phyloP scores from a whole-genome alignment of 495 filamentous ascomycete species.

The Mytilinidion resinicola region DNA sequence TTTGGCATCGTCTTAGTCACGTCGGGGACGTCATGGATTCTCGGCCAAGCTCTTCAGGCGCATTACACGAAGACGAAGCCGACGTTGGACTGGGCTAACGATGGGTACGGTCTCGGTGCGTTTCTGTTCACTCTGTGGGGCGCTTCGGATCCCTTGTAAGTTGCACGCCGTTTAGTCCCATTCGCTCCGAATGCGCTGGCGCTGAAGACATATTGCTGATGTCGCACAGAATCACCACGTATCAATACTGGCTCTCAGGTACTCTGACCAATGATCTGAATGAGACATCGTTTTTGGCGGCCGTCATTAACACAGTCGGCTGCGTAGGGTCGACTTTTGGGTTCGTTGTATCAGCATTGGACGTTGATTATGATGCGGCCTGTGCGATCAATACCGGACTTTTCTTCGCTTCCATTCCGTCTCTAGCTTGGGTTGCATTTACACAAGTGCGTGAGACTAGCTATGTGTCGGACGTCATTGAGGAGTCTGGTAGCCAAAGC shows the following conservation, averaged over 20 bases:
- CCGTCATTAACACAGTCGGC: conserved; percentile 1
- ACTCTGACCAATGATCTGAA: background rate
- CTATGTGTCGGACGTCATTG: background rate
- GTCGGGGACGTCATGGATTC: background rate
- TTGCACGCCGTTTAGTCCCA: background rate
- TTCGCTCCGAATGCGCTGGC: too few relatives aligned
- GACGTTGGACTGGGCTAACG: background rate
- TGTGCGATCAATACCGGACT: background rate
- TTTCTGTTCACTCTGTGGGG: conserved; percentile 2
- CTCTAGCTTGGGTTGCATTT: background rate
- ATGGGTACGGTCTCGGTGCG: background rate
- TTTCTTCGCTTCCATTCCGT: background rate
- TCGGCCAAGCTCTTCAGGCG: background rate
- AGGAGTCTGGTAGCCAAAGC: too few relatives aligned
- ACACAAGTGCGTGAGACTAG: background rate
- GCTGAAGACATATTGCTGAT: background rate
- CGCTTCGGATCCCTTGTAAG: background rate
- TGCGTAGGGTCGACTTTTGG: background rate
- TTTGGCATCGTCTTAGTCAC: background rate
- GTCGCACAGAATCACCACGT: background rate
- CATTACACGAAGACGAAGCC: background rate
- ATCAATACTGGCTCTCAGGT: background rate
- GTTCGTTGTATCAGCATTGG: background rate
- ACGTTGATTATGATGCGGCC: background rate
- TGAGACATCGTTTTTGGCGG: conserved; percentile 2